Conservation (phyloP, 768 basidiomycete species). For the Podaxis sp. region DNA sequence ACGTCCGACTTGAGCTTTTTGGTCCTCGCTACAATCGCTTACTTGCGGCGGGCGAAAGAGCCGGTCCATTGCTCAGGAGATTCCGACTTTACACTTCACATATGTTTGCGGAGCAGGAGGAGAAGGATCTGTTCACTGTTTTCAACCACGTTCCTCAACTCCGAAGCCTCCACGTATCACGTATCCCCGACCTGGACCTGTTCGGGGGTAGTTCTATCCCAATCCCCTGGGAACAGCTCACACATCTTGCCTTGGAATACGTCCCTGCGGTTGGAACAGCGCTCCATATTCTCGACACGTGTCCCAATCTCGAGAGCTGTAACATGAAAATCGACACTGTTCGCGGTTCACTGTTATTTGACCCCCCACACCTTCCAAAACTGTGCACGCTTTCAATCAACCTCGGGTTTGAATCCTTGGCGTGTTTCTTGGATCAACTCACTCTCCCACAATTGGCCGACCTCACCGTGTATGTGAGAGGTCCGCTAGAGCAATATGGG, state of each 20-base stretch:
- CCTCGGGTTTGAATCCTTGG: conserved; percentile 24
- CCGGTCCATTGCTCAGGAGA: conserved; percentile 25
- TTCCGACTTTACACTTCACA: conserved; percentile 25
- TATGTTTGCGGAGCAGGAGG: conserved; percentile 24
- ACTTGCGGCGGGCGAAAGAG: conserved; percentile 17
- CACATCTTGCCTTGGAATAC: conserved; percentile 22
- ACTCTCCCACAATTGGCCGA: conserved; percentile 23
- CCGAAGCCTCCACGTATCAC: conserved; percentile 24
- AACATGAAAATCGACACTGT: conserved; percentile 24
- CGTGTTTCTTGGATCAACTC: conserved; percentile 24
- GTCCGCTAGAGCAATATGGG: conserved; percentile 22
- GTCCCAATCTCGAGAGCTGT: conserved; percentile 22
- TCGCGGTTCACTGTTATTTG: conserved; percentile 18
- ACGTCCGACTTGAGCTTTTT: conserved; percentile 26
- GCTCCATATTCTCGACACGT: conserved; percentile 25
- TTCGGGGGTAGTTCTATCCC: conserved; percentile 18
- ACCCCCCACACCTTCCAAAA: conserved; percentile 19
- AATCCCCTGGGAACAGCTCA: conserved; percentile 30
- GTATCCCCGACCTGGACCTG: conserved; percentile 25
- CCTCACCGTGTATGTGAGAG: conserved; percentile 24
- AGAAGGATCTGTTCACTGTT: conserved; percentile 26
- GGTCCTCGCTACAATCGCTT: conserved; percentile 24
- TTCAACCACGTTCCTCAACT: conserved; percentile 26
- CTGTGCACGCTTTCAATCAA: conserved; percentile 26
- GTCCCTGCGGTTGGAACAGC: conserved; percentile 23